Base-by-base conservation (phyloP, 75 land plant species). In the Ceratopteris richardii region DNA sequence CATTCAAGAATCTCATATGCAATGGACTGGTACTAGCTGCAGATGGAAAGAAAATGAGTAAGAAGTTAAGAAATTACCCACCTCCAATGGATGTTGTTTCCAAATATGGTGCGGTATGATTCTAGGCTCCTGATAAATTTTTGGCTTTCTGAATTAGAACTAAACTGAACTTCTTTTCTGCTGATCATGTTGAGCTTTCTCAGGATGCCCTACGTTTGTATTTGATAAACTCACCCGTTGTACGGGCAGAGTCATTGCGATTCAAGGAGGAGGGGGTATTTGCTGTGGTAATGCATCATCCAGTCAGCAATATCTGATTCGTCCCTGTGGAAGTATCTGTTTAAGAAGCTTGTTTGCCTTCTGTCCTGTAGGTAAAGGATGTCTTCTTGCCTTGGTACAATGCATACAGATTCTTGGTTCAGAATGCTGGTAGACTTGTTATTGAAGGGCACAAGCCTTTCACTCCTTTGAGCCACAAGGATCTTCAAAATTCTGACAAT, bases 21-120 rank as follows among this genome's bases (percentile, higher is more conserved):
- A 95, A 87, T 78, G 99, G 99, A 17, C 80, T 95, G 60, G 89
- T 95, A 19, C 68, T 95, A 46, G 99, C 93, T 54, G 93, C 84
- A 56, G 99, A 95, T 82, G 99, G 99, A 12, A 90, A 90, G 63
- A 95, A 95, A 71, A 87, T 95, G 99, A 90, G 97, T 63, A 95
- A 95, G 62, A 82, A 80, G 29, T 63, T 87, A 56, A 87, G 80
- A 57, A 95, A 95, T 57, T 95, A 87, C 80, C 97, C 99, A 51
- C 71, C 87, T 46, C 97, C 97, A 20, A 71, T 68, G 53, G 93
- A 87, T 31, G 82, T 95, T 33, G 77, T 95, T 24, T 51, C 75
- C 56, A 86, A 80, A 37, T 95, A 90, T 78, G 99, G 99, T n/a
- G 99, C 99, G 63, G 99, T 93, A 77, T 72, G 94, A 75, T 11